Percentiles rank a stretch among this genome's conserved stretches.
These are phyloP conservation scores for Lactifluus subvellereus DNA, from an alignment of 768 basidiomycete species.

Conservation along the genomic window DNA sequence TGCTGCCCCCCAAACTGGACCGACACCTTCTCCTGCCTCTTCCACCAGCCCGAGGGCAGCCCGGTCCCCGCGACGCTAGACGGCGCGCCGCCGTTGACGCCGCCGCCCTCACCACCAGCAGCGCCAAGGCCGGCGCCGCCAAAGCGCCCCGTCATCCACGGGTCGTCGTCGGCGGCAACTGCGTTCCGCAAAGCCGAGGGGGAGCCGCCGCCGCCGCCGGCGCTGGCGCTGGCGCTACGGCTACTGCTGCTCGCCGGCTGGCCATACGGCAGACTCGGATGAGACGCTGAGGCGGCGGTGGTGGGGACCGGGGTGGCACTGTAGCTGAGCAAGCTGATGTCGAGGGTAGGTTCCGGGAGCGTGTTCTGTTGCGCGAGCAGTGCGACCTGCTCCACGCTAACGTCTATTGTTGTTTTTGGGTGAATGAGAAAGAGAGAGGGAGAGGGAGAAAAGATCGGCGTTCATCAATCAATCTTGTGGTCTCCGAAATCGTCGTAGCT, in stretches of 20 bases:
- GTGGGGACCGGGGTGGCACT: constrained; percentile 26
- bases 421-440: no score
- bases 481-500: no score
- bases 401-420: constrained; percentile 39
- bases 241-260: neutral
- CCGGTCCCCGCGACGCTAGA: constrained; percentile 67
- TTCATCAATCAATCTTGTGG: no score
- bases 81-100: constrained; percentile 35
- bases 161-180: constrained; percentile 3
- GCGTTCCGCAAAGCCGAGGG: neutral
- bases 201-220: no score
- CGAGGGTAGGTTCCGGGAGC: constrained; percentile 67
- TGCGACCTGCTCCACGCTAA: constrained; percentile 78
- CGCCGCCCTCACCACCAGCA: neutral
- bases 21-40: constrained; percentile 63
- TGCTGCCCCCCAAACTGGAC: constrained; percentile 80
- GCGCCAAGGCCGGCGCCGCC: constrained; percentile 20
- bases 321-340: constrained; percentile 46
- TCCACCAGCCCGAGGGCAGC: constrained; percentile 83
- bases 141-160: constrained; percentile 16
- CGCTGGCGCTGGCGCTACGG: no score
- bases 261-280: constrained; percentile 29
- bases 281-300: constrained; percentile 31
- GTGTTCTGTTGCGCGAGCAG: constrained; percentile 71
- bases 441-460: no score